Percentiles rank a stretch among this genome's conserved stretches.
phyloP scores from a whole-genome alignment of 192 early-diverging fungal species.

The Umbelopsis vinacea region DNA sequence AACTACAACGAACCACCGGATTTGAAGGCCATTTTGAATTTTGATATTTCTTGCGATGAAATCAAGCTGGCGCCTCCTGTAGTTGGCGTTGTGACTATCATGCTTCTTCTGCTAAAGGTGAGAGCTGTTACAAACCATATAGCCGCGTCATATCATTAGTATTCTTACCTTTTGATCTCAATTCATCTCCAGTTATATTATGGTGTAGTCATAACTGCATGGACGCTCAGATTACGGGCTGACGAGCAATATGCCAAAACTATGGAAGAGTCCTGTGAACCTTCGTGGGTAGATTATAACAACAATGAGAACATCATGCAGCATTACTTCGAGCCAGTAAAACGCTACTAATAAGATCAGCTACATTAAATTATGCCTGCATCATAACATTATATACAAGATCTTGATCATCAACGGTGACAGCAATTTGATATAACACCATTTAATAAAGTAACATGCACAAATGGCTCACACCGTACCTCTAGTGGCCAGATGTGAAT shows the following conservation, averaged over 20 bases:
- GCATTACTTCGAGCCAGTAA: background rate
- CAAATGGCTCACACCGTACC: too few species aligned
- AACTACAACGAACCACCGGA: background rate
- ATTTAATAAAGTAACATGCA: too few species aligned
- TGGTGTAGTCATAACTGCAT: background rate
- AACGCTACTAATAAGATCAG: background rate
- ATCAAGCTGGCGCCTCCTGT: slow-evolving; percentile 4
- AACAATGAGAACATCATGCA: slow-evolving; percentile 10
- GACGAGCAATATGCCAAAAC: background rate
- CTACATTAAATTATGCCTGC: too few species aligned
- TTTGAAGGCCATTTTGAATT: background rate
- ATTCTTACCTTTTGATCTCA: background rate
- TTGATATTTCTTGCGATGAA: background rate
- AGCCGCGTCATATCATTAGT: too few species aligned
- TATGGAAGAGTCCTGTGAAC: background rate
- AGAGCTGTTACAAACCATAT: too few species aligned
- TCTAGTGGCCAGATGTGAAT: too few species aligned
- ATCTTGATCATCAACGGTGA: too few species aligned
- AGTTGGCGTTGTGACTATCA: background rate
- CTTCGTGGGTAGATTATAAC: background rate
- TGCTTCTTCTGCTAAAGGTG: slow-evolving; percentile 8
- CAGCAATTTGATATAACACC: too few species aligned
- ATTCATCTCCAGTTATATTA: background rate
- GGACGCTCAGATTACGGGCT: background rate
- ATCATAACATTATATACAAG: too few species aligned